Percentiles rank a stretch among this genome's conserved stretches.
Conservation (phyloP, 495 filamentous ascomycete genomes). For the Penicillium nucicola region DNA sequence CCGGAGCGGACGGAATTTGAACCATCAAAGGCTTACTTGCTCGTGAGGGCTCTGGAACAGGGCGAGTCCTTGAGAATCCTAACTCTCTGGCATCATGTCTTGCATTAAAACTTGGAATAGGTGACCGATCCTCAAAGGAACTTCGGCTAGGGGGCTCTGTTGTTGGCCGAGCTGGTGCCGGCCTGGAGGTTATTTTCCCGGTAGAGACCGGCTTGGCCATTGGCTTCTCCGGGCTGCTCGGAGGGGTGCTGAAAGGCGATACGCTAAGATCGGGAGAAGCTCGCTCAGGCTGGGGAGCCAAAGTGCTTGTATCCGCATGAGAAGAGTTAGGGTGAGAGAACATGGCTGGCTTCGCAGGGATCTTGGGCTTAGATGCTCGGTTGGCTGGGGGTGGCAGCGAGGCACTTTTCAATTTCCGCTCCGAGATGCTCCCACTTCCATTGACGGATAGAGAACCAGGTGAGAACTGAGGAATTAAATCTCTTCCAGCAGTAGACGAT, state of each 20-base stretch:
- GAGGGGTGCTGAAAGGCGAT: conserved; percentile 90
- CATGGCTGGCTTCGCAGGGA: conserved; percentile 48
- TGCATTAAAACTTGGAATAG: conserved; percentile 3
- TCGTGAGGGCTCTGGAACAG: conserved; percentile 25
- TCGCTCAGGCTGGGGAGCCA: conserved; percentile 36
- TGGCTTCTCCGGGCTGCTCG: conserved; percentile 67
- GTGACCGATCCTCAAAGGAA: conserved; percentile 28
- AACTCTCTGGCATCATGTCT: conserved; percentile 27
- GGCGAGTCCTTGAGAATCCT: conserved; percentile 25
- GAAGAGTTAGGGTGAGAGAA: conserved; percentile 22
- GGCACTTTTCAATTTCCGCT: conserved; percentile 36
- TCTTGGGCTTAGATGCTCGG: conserved; percentile 76
- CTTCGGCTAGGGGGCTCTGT: conserved; percentile 22
- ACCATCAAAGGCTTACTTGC: conserved; percentile 33
- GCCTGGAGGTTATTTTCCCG: conserved; percentile 7
- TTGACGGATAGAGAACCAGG: conserved; percentile 33
- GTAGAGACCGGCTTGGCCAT: conserved; percentile 18
- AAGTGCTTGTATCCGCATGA: conserved; percentile 15
- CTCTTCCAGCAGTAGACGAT: conserved; percentile 48
- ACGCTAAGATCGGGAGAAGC: conserved; percentile 49
- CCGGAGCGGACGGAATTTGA: conserved; percentile 30
- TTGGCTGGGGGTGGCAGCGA: conserved; percentile 71
- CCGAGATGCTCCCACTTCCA: conserved; percentile 20
- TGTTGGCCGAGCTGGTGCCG: conserved; percentile 19
- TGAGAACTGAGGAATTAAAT: conserved; percentile 50